Evolutionary conservation across 2,329 filamentous ascomycete genomes (phyloP).

Genomic region (Dactylellina parvicollis): DNA sequence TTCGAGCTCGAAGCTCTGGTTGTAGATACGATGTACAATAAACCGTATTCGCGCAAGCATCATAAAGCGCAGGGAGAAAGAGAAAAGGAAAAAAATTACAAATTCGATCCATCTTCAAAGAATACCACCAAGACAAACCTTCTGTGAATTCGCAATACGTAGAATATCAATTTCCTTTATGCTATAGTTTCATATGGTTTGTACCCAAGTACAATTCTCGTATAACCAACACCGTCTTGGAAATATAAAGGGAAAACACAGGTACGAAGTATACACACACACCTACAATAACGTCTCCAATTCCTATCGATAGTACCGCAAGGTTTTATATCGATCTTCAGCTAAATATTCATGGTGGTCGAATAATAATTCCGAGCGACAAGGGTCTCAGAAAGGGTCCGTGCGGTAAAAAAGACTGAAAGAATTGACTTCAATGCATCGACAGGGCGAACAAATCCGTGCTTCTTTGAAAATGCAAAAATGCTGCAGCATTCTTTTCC

Average conservation of each 20-base stretch:
- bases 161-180: no score
- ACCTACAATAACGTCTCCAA: not conserved
- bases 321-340: conserved; percentile 10
- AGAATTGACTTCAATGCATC: conserved; percentile 27
- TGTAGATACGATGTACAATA: conserved; percentile 50
- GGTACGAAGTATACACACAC: no score
- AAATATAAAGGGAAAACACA: no score
- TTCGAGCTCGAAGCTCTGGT: conserved; percentile 16
- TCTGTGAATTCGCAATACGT: no score
- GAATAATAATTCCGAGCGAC: conserved; percentile 53
- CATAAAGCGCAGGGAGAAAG: conserved; percentile 21
- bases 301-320: conserved; percentile 5
- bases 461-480: conserved; percentile 3
- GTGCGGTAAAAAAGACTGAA: conserved; percentile 45
- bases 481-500: not conserved
- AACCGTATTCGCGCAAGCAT: conserved; percentile 42
- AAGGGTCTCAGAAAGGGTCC: conserved; percentile 48
- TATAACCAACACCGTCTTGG: no score
- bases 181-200: no score
- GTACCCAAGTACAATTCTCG: no score
- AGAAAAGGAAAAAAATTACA: conserved; percentile 6
- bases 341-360: conserved; percentile 41
- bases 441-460: conserved; percentile 47
- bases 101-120: conserved; percentile 13
- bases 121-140: no score